phyloP scores from a whole-genome alignment of 768 basidiomycete genomes.

The Mycena rebaudengoi region DNA sequence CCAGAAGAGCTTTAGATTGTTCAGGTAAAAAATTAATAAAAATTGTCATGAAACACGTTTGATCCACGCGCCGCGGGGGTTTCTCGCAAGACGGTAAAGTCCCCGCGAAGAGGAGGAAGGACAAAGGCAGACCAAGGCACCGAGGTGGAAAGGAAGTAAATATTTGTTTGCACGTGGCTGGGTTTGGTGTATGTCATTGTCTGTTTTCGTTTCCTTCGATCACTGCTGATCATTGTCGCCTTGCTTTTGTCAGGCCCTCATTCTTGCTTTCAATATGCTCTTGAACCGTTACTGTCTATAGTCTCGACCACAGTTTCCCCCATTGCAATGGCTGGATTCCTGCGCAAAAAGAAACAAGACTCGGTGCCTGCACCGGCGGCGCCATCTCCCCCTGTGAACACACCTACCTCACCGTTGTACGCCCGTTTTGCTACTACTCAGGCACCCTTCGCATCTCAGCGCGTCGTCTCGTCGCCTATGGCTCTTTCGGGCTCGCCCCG shows the following conservation, averaged over 20 bases:
- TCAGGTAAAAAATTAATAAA: too few species aligned
- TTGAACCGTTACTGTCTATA: conserved; percentile 4
- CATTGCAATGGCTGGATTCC: conserved; percentile 23
- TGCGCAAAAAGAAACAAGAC: conserved; percentile 27
- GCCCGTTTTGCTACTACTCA: conserved; percentile 21
- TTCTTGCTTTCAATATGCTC: conserved; percentile 4
- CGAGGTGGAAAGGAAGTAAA: neutral
- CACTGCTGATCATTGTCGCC: too few species aligned
- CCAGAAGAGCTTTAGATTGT: too few species aligned
- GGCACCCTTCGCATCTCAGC: conserved; percentile 1
- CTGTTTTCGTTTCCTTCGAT: too few species aligned
- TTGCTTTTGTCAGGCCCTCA: neutral
- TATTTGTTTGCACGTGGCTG: neutral
- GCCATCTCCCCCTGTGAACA: conserved; percentile 2
- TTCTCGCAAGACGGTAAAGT: too few species aligned
- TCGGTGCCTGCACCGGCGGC: conserved; percentile 2
- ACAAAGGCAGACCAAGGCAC: too few species aligned
- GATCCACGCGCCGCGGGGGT: too few species aligned
- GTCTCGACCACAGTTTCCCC: too few species aligned
- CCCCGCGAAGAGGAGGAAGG: too few species aligned
- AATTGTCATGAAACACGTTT: too few species aligned
- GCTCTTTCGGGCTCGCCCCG: conserved; percentile 13
- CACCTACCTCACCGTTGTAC: conserved; percentile 17
- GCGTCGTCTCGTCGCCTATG: conserved; percentile 27
- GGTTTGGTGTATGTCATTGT: neutral